Conservation (phyloP, 1,139 yeast genomes). For the Geotrichum candidum region DNA sequence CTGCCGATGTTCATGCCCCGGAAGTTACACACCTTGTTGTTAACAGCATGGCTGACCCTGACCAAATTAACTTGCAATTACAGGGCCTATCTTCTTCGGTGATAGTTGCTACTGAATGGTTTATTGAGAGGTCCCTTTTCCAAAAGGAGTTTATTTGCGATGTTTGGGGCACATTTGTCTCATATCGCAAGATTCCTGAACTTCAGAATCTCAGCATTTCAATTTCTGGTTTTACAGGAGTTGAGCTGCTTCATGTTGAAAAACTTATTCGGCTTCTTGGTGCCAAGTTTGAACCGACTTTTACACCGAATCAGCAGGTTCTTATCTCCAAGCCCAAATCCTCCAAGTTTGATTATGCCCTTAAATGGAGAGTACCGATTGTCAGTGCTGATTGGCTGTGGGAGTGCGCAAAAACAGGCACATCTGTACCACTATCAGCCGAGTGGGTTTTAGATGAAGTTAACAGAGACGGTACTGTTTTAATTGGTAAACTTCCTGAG, state of each 20-base stretch:
- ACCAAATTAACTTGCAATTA: constrained; percentile 10
- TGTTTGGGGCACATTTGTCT: constrained; percentile 67
- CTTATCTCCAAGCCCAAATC: constrained; percentile 53
- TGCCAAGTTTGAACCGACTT: constrained; percentile 46
- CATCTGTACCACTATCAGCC: constrained; percentile 22
- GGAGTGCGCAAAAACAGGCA: constrained; percentile 36
- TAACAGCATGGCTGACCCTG: constrained; percentile 26
- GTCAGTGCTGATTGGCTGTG: constrained; percentile 50
- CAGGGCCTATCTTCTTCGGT: constrained; percentile 13
- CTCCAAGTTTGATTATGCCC: constrained; percentile 44
- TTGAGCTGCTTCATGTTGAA: constrained; percentile 69
- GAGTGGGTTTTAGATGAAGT: constrained; percentile 43
- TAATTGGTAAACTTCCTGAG: neutral
- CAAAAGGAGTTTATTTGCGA: constrained; percentile 52
- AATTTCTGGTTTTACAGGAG: constrained; percentile 77
- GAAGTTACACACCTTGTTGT: constrained; percentile 25
- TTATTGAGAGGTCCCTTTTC: constrained; percentile 69
- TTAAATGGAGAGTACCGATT: constrained; percentile 51
- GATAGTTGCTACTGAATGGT: constrained; percentile 60
- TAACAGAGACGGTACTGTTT: constrained; percentile 12
- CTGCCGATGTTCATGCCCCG: neutral
- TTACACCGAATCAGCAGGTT: constrained; percentile 55
- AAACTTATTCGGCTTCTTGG: constrained; percentile 48
- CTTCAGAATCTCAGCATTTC: constrained; percentile 46
- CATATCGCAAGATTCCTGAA: constrained; percentile 37